These are phyloP conservation scores for Linum tenue DNA, from an alignment of 345 rosid species.

Conservation along the genomic window DNA sequence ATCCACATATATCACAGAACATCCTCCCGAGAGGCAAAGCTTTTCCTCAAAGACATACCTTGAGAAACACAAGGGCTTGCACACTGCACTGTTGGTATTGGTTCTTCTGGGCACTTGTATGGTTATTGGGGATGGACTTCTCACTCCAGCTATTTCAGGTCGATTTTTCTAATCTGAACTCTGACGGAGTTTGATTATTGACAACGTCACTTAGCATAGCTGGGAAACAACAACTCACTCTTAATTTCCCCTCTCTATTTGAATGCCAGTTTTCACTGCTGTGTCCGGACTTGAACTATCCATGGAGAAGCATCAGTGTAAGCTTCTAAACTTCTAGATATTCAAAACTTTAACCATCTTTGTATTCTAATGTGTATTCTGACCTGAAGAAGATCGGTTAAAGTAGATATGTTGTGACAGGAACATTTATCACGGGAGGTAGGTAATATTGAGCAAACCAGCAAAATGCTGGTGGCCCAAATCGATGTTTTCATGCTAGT, in stretches of 20 bases:
- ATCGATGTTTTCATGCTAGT: no score
- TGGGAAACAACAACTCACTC: not conserved
- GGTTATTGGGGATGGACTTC: slow-evolving; percentile 98
- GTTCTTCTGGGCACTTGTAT: slow-evolving; percentile 99
- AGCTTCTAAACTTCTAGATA: slow-evolving; percentile 21
- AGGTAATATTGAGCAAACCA: no score
- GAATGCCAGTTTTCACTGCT: slow-evolving; percentile 71
- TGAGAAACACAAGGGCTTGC: slow-evolving; percentile 75
- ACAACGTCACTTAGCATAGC: not conserved
- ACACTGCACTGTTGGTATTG: slow-evolving; percentile 77
- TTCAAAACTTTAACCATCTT: not conserved
- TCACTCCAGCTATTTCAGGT: slow-evolving; percentile 99
- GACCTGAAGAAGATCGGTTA: not conserved
- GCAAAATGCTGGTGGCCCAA: no score
- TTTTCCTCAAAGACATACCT: slow-evolving; percentile 59
- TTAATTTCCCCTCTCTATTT: not conserved
- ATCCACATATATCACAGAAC: slow-evolving; percentile 86
- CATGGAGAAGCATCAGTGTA: slow-evolving; percentile 90
- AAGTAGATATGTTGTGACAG: no score
- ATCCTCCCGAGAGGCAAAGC: slow-evolving; percentile 52
- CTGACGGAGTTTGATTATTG: not conserved
- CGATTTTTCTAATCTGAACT: slow-evolving; percentile 5
- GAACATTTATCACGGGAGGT: no score
- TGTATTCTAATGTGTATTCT: no score
- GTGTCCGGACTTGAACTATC: slow-evolving; percentile 94